A percentile compares a stretch with the other conserved stretches of the same genome.
Conservation (phyloP, 2,329 filamentous ascomycete species). For the Penicillium glabrum region DNA sequence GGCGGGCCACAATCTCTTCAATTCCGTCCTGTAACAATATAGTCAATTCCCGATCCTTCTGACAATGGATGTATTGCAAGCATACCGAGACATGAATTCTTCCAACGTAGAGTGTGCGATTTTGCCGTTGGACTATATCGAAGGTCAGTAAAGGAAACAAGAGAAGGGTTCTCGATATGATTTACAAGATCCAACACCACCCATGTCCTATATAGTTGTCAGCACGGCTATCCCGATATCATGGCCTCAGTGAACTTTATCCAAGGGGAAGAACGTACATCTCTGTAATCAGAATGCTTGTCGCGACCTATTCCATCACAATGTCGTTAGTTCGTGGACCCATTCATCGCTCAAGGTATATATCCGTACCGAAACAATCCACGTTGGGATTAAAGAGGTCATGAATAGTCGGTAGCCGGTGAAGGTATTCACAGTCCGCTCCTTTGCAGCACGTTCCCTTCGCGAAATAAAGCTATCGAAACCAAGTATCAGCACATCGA, state of each 20-base stretch:
- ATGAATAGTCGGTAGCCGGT: constrained; percentile 80
- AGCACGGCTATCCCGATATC: neutral
- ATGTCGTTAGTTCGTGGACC: neutral
- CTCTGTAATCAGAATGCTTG: constrained; percentile 23
- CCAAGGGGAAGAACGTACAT: constrained; percentile 1
- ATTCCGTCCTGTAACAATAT: neutral
- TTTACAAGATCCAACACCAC: constrained; percentile 66
- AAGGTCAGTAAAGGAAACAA: neutral
- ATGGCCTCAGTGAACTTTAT: neutral
- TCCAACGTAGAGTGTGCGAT: constrained; percentile 89
- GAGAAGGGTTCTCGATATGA: constrained; percentile 41
- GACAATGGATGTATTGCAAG: constrained; percentile 56
- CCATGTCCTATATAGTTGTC: constrained; percentile 59
- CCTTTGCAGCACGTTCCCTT: constrained; percentile 63
- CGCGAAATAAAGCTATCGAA: constrained; percentile 13
- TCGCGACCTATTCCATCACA: constrained; percentile 8
- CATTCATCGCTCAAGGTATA: neutral
- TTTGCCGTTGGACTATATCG: constrained; percentile 57
- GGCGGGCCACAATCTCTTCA: constrained; percentile 89
- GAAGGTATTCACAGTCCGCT: constrained; percentile 90
- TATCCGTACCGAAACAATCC: constrained; percentile 75
- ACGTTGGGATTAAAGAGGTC: constrained; percentile 93
- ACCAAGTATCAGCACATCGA: neutral
- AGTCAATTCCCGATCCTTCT: neutral
- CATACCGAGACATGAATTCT: constrained; percentile 86